Evolutionary conservation across 352 stramenopile genomes (phyloP).

Genomic region (Blastocystis sp.): DNA sequence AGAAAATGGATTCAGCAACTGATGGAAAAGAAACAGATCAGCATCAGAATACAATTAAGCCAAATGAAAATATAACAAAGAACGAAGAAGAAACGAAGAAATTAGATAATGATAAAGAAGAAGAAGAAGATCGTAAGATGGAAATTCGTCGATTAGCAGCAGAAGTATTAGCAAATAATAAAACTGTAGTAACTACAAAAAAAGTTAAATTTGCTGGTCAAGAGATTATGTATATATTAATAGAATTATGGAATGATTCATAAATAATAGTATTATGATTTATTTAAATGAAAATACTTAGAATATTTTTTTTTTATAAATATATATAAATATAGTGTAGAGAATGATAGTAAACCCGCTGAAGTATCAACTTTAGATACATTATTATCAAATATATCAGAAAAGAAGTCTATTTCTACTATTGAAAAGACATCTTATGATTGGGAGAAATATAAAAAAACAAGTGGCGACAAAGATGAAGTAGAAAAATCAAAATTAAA

Average conservation of each 20-base stretch:
- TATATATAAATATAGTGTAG: no score
- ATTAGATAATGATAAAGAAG: neutral
- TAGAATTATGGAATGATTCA: no score
- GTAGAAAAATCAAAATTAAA: constrained; percentile 65
- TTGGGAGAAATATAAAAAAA: constrained; percentile 69
- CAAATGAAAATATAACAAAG: neutral
- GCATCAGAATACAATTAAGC: constrained; percentile 9
- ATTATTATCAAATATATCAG: constrained; percentile 53
- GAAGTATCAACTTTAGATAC: constrained; percentile 47
- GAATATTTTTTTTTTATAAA: neutral
- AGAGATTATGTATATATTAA: constrained; percentile 51
- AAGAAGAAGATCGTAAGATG: neutral
- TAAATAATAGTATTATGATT: no score
- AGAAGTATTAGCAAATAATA: no score
- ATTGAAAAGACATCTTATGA: constrained; percentile 70
- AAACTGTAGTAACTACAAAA: constrained; percentile 44
- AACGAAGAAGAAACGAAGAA: neutral
- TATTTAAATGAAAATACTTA: no score
- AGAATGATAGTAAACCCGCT: constrained; percentile 39
- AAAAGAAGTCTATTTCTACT: constrained; percentile 63
- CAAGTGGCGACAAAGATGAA: constrained; percentile 64
- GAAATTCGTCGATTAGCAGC: no score
- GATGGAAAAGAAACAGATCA: neutral
- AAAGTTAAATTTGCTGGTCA: constrained; percentile 61
- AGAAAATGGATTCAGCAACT: neutral